Evolutionary conservation across 1,139 yeast species (phyloP).

Genomic region (Lodderomyces parapsilosis): DNA sequence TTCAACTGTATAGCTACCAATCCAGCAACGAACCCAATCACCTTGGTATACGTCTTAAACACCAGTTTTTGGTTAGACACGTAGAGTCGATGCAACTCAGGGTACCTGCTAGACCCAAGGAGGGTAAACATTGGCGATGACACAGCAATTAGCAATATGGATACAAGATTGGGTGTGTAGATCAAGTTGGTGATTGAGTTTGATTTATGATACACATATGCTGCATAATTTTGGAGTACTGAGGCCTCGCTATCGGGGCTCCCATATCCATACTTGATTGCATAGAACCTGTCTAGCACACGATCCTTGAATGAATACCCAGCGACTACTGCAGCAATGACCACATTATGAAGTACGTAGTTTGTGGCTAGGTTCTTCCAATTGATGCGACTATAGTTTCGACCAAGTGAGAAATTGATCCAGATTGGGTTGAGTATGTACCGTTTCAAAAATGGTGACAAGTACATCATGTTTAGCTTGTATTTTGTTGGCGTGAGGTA

Average conservation of each 20-base stretch:
- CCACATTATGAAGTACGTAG: conserved; percentile 29
- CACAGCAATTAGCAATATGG: conserved; percentile 35
- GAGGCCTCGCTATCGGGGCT: conserved; percentile 13
- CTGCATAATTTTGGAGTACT: conserved; percentile 20
- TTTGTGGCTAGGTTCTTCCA: conserved; percentile 29
- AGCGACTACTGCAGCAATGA: conserved; percentile 22
- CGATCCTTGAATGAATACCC: conserved; percentile 23
- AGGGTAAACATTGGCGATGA: conserved; percentile 32
- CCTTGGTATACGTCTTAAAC: conserved; percentile 35
- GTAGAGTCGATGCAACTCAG: conserved; percentile 14
- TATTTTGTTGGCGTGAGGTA: conserved; percentile 42
- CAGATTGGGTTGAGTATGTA: conserved; percentile 43
- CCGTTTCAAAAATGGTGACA: conserved; percentile 32
- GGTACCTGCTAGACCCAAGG: conserved; percentile 13
- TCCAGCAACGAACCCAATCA: conserved; percentile 37
- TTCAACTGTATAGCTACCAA: conserved; percentile 29
- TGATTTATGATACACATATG: conserved; percentile 26
- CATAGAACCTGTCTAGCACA: conserved; percentile 29
- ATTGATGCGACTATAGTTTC: conserved; percentile 24
- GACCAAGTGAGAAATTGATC: conserved; percentile 38
- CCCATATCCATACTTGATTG: conserved; percentile 22
- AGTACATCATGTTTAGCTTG: conserved; percentile 37
- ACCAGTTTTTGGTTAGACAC: conserved; percentile 23
- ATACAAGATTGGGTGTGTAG: conserved; percentile 36
- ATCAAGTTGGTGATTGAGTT: conserved; percentile 37